These are phyloP conservation scores for Avicennia marina DNA, from an alignment of 257 asterid genomes.

Conservation along the genomic window DNA sequence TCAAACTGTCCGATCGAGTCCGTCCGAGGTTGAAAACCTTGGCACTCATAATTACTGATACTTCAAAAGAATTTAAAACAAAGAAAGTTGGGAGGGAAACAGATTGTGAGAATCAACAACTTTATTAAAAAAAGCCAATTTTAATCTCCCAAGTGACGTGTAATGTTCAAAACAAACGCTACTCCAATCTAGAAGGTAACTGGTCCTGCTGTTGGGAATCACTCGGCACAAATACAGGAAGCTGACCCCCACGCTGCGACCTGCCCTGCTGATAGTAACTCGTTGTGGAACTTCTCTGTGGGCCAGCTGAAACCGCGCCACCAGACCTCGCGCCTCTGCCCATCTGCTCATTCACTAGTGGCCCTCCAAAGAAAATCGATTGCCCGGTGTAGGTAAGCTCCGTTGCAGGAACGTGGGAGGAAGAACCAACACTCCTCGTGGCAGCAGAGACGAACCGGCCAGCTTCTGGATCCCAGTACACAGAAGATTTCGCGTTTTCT, in stretches of 20 bases:
- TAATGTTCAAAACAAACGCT: slow-evolving; percentile 9
- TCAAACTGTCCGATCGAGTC: too few species aligned
- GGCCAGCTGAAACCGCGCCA: slow-evolving; percentile 18
- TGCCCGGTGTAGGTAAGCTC: slow-evolving; percentile 87
- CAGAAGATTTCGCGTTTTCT: slow-evolving; percentile 52
- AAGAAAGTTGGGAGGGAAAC: too few species aligned
- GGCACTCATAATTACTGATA: too few species aligned
- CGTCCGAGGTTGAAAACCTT: too few species aligned
- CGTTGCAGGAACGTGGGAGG: slow-evolving; percentile 48
- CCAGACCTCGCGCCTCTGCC: slow-evolving; percentile 40
- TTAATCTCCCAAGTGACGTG: slow-evolving; percentile 3
- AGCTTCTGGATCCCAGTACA: slow-evolving; percentile 83
- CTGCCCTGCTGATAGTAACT: slow-evolving; percentile 79
- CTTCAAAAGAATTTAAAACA: too few species aligned
- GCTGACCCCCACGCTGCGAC: slow-evolving; percentile 87
- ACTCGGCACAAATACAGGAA: slow-evolving; percentile 88
- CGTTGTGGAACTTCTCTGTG: slow-evolving; percentile 41
- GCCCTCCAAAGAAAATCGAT: slow-evolving; percentile 88
- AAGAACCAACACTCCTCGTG: slow-evolving; percentile 40
- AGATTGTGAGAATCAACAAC: too few species aligned
- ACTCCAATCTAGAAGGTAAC: slow-evolving; percentile 41
- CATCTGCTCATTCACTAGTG: slow-evolving; percentile 51
- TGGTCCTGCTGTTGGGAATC: slow-evolving; percentile 69
- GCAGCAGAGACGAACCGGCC: slow-evolving; percentile 67
- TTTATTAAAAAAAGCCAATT: too few species aligned